Evolutionary conservation across 371 early-diverging fungal species (phyloP).

Genomic region (Parasitella parasitica): DNA sequence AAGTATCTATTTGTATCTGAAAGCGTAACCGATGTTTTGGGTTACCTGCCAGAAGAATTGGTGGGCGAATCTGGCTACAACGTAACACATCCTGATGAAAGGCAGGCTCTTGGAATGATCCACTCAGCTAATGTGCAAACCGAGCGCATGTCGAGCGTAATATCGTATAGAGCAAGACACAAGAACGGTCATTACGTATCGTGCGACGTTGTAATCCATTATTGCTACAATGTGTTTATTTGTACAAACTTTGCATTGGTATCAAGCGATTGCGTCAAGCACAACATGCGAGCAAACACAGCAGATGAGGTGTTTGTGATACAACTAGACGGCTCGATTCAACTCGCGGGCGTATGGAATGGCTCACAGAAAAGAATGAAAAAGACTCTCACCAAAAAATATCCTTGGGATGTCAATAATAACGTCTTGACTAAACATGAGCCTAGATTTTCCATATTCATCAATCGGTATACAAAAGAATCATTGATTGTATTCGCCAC

Average conservation of each 20-base stretch:
- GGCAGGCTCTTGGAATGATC: conserved; percentile 25
- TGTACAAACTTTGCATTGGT: conserved; percentile 23
- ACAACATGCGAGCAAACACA: conserved; percentile 26
- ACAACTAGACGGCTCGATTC: conserved; percentile 19
- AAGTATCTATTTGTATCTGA: conserved; percentile 51
- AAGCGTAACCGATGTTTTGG: conserved; percentile 48
- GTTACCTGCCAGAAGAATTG: conserved; percentile 54
- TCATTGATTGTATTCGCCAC: conserved; percentile 25
- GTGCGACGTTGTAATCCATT: conserved; percentile 35
- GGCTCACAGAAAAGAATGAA: conserved; percentile 25
- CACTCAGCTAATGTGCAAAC: conserved; percentile 49
- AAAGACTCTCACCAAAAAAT: not conserved
- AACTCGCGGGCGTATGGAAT: conserved; percentile 29
- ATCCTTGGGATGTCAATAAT: conserved; percentile 24
- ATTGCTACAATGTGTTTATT: conserved; percentile 39
- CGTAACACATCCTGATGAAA: conserved; percentile 46
- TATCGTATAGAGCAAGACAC: conserved; percentile 27
- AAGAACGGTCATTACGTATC: conserved; percentile 37
- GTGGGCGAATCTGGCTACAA: conserved; percentile 44
- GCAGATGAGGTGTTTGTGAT: conserved; percentile 28
- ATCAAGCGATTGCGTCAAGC: conserved; percentile 10
- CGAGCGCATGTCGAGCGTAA: conserved; percentile 43
- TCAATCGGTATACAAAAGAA: conserved; percentile 15
- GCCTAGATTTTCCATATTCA: conserved; percentile 25
- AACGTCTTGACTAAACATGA: conserved; percentile 12